A percentile compares a stretch with the other conserved stretches of the same genome.
phyloP scores from a whole-genome alignment of 148 eudicot genomes.

The Arctostaphylos glauca region DNA sequence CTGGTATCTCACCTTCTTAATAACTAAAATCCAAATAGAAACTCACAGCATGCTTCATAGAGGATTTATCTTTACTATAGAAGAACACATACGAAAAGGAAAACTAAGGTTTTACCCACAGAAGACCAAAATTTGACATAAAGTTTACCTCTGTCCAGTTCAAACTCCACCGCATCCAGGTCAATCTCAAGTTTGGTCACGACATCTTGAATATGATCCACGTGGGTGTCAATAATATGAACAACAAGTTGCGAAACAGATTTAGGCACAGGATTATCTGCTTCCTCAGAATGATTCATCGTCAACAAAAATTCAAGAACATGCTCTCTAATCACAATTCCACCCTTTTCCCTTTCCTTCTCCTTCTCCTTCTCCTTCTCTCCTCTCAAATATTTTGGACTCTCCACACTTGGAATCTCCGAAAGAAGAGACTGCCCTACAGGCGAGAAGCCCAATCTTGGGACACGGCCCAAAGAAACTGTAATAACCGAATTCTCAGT shows the following conservation, averaged over 20 bases:
- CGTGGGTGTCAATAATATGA: slow-evolving; percentile 90
- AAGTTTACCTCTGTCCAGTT: slow-evolving; percentile 73
- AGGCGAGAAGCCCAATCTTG: slow-evolving; percentile 85
- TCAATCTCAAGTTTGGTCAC: slow-evolving; percentile 91
- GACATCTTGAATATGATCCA: slow-evolving; percentile 89
- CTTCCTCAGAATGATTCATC: slow-evolving; percentile 97
- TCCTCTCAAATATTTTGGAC: slow-evolving; percentile 39
- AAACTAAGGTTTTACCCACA: neutral
- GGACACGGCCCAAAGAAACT: slow-evolving; percentile 85
- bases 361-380: slow-evolving; percentile 39
- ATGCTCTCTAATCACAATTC: slow-evolving; percentile 75
- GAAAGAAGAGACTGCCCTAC: slow-evolving; percentile 66
- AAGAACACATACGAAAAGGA: neutral
- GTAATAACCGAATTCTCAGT: slow-evolving; percentile 88
- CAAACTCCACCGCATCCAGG: slow-evolving; percentile 82
- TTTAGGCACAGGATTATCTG: slow-evolving; percentile 94
- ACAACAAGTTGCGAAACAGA: slow-evolving; percentile 81
- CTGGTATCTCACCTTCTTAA: neutral
- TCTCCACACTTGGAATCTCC: slow-evolving; percentile 83
- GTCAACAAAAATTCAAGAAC: slow-evolving; percentile 87
- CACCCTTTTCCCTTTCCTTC: slow-evolving; percentile 38
- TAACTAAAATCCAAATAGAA: neutral
- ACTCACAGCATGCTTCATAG: neutral
- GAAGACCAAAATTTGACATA: neutral
- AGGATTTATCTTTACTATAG: neutral